Evolutionary conservation across 805 yeast genomes (phyloP).

Genomic region (Ogataea nitratoaversa): DNA sequence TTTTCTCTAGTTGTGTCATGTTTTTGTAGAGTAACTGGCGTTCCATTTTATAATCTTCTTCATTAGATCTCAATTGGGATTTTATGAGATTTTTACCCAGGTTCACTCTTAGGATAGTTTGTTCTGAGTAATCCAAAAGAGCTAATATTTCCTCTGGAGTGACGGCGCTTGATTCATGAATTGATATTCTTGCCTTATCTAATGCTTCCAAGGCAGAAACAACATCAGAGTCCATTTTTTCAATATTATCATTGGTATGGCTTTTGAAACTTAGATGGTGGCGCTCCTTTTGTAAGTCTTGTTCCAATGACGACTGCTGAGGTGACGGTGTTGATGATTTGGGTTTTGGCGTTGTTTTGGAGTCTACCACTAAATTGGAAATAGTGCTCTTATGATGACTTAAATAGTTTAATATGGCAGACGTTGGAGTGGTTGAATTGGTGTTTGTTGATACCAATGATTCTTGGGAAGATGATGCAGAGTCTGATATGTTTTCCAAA

Average conservation of each 20-base stretch:
- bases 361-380: neutral
- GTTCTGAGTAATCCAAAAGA: conserved; percentile 12
- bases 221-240: conserved; percentile 19
- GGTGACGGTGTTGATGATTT: neutral
- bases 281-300: neutral
- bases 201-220: conserved; percentile 7
- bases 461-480: conserved; percentile 4
- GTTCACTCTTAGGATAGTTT: conserved; percentile 28
- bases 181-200: conserved; percentile 3
- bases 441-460: conserved; percentile 3
- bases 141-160: conserved; percentile 1
- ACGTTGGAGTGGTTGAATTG: conserved; percentile 10
- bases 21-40: conserved; percentile 26
- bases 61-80: conserved; percentile 23
- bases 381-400: neutral
- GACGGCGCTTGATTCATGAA: neutral
- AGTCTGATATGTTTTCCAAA: neutral
- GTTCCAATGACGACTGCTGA: neutral
- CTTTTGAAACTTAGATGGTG: neutral
- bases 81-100: conserved; percentile 29
- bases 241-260: conserved; percentile 11
- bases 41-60: conserved; percentile 30
- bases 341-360: neutral
- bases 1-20: conserved; percentile 25
- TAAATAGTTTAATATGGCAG: neutral